Conservation (phyloP, 768 basidiomycete genomes). For the Zangia roseola region DNA sequence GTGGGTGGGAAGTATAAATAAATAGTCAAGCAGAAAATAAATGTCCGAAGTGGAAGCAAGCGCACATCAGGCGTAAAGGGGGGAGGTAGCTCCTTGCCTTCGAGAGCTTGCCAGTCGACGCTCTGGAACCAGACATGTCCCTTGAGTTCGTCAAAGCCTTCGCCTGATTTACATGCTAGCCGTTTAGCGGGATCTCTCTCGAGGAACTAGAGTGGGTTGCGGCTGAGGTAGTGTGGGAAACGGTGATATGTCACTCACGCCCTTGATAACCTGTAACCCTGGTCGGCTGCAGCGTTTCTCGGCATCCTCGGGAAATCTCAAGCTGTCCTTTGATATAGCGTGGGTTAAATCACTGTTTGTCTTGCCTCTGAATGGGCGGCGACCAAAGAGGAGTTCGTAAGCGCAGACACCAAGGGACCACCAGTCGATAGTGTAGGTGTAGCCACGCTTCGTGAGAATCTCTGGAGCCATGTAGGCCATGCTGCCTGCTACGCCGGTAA, state of each 20-base stretch:
- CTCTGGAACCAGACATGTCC: slow-evolving; percentile 81
- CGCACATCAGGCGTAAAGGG: slow-evolving; percentile 89
- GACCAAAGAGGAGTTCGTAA: slow-evolving; percentile 89
- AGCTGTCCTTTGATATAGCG: slow-evolving; percentile 83
- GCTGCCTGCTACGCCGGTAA: slow-evolving; percentile 92
- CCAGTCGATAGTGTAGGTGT: slow-evolving; percentile 94
- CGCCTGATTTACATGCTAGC: slow-evolving; percentile 79
- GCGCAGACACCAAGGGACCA: slow-evolving; percentile 95
- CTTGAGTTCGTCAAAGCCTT: slow-evolving; percentile 78
- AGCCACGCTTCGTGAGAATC: slow-evolving; percentile 90
- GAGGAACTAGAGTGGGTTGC: slow-evolving; percentile 55
- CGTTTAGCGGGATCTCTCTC: slow-evolving; percentile 83
- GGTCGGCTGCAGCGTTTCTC: slow-evolving; percentile 71
- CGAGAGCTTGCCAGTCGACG: slow-evolving; percentile 89
- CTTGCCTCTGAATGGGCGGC: slow-evolving; percentile 89
- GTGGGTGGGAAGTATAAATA: slow-evolving; percentile 1
- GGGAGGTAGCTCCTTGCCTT: slow-evolving; percentile 69
- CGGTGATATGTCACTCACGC: slow-evolving; percentile 49
- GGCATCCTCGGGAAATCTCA: slow-evolving; percentile 90
- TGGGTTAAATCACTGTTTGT: slow-evolving; percentile 92
- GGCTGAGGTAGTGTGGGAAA: slow-evolving; percentile 13
- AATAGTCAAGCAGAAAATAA: not conserved
- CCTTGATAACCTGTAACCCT: slow-evolving; percentile 77
- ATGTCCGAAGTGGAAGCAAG: slow-evolving; percentile 11
- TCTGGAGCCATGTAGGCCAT: slow-evolving; percentile 99